These are phyloP conservation scores for Acrodontium crateriforme DNA, from an alignment of 2,329 filamentous ascomycete species.

Conservation along the genomic window DNA sequence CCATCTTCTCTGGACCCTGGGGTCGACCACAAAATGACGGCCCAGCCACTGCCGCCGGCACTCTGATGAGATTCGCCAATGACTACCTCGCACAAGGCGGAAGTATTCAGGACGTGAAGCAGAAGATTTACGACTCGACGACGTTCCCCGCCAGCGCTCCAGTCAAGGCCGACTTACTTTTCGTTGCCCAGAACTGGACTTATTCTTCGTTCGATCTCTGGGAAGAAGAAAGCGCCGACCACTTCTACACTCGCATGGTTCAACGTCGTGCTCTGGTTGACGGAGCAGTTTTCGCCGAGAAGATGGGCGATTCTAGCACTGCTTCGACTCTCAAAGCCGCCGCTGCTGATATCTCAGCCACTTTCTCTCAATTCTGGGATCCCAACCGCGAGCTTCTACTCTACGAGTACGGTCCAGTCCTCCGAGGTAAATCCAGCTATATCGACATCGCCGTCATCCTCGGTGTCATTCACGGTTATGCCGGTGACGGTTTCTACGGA, in stretches of 20 bases:
- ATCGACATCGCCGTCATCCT: conserved; percentile 21
- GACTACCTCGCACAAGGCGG: conserved; percentile 17
- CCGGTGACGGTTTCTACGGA: conserved; percentile 18
- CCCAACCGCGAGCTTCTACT: conserved; percentile 15
- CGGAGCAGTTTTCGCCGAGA: conserved; percentile 17
- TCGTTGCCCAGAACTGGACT: conserved; percentile 20
- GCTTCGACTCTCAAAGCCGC: conserved; percentile 14
- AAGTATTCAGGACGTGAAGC: conserved; percentile 12
- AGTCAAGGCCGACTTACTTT: conserved; percentile 17
- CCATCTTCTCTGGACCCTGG: conserved; percentile 19
- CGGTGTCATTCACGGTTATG: conserved; percentile 21
- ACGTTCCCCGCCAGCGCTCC: conserved; percentile 13
- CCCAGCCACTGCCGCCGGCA: conserved; percentile 19
- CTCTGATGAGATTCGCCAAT: conserved; percentile 19
- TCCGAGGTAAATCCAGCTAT: conserved; percentile 19
- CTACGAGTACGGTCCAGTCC: conserved; percentile 22
- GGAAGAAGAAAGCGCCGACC: conserved; percentile 19
- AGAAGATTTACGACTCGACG: conserved; percentile 18
- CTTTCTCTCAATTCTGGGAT: conserved; percentile 21
- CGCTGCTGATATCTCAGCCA: conserved; percentile 13
- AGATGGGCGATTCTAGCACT: conserved; percentile 16
- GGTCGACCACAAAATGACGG: conserved; percentile 23
- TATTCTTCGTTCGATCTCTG: conserved; percentile 18
- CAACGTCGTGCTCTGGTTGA: conserved; percentile 18
- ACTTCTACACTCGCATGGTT: conserved; percentile 21